Conservation (phyloP, 768 basidiomycete species). For the Leccinum imitatum region DNA sequence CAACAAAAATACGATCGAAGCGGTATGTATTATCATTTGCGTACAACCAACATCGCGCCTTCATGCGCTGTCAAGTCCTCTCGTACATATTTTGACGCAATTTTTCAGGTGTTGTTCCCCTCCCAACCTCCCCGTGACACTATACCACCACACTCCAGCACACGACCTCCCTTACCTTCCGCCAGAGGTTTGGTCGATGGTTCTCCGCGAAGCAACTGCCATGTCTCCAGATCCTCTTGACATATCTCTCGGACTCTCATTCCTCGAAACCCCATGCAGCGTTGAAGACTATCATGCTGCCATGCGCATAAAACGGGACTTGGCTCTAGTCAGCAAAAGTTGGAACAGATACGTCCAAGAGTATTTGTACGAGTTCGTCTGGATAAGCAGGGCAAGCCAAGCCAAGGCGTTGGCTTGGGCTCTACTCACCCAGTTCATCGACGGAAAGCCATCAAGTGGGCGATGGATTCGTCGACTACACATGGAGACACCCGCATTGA, state of each 20-base stretch:
- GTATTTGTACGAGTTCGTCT: conserved; percentile 65
- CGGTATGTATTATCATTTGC: conserved; percentile 14
- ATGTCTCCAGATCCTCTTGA: conserved; percentile 45
- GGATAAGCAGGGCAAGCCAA: conserved; percentile 58
- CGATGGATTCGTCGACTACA: conserved; percentile 61
- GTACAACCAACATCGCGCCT: neutral
- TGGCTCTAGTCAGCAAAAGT: conserved; percentile 53
- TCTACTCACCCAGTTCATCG: conserved; percentile 43
- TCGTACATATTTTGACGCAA: conserved; percentile 6
- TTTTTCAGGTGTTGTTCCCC: conserved; percentile 7
- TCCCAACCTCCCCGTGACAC: conserved; percentile 12
- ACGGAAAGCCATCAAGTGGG: conserved; percentile 38
- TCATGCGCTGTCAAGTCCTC: neutral
- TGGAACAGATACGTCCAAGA: conserved; percentile 57
- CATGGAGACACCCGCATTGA: conserved; percentile 64
- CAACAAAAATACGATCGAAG: conserved; percentile 14
- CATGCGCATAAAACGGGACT: conserved; percentile 49
- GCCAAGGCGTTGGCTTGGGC: conserved; percentile 47
- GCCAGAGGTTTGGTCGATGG: conserved; percentile 63
- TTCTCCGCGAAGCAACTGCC: conserved; percentile 57
- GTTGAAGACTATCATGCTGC: conserved; percentile 44
- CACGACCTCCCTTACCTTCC: conserved; percentile 49
- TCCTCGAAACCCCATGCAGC: conserved; percentile 48
- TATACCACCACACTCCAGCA: conserved; percentile 29
- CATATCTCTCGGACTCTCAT: conserved; percentile 53